These are phyloP conservation scores for Pisolithus tinctorius DNA, from an alignment of 768 basidiomycete species.

Conservation along the genomic window DNA sequence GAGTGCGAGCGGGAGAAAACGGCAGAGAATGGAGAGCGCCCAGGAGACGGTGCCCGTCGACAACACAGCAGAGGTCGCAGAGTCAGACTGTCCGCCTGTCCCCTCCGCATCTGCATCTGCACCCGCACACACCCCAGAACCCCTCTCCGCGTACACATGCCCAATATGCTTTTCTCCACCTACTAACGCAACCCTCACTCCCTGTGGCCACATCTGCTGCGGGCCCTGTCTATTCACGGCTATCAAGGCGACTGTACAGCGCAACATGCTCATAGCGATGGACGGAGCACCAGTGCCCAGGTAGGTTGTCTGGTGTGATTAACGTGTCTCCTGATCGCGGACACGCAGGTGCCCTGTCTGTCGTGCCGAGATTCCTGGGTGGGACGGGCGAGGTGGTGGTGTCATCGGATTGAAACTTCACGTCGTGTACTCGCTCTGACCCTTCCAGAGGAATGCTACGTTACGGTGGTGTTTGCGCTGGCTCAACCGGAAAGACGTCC, in stretches of 20 bases:
- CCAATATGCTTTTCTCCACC: constrained; percentile 78
- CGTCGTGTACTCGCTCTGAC: constrained; percentile 21
- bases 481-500: too few species aligned
- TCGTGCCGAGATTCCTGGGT: constrained; percentile 56
- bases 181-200: constrained; percentile 68
- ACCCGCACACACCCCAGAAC: constrained; percentile 11
- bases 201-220: constrained; percentile 77
- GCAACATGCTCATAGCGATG: constrained; percentile 32
- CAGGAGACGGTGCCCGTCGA: background rate
- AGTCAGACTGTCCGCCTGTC: background rate
- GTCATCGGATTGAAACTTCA: constrained; percentile 53
- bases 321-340: background rate
- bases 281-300: constrained; percentile 31
- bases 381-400: constrained; percentile 67
- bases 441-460: background rate
- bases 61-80: background rate
- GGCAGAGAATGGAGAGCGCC: too few species aligned
- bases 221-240: constrained; percentile 71
- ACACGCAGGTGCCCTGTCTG: constrained; percentile 59
- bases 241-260: constrained; percentile 54
- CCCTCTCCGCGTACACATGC: constrained; percentile 61
- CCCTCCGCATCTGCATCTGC: constrained; percentile 3
- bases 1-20: too few species aligned
- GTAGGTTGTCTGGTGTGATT: constrained; percentile 19
- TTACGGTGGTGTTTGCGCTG: background rate